These are phyloP conservation scores for Pisolithus thermaeus DNA, from an alignment of 1,284 basidiomycete species.

Conservation along the genomic window DNA sequence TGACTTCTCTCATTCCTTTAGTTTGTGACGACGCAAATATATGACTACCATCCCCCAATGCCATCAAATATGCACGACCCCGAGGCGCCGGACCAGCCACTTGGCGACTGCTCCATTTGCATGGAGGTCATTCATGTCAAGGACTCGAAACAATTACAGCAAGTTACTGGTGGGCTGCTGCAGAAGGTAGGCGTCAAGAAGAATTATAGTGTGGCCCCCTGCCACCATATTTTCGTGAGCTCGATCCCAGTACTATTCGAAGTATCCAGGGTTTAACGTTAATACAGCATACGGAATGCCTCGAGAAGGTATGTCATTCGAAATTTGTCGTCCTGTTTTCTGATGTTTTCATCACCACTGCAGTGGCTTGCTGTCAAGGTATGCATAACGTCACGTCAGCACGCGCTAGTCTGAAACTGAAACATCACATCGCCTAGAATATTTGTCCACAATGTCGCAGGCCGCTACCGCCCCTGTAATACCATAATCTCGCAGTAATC, in stretches of 20 bases:
- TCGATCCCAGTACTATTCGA: background rate
- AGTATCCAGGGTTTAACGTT: constrained; percentile 2
- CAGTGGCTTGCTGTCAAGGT: constrained; percentile 91
- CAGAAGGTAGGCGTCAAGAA: constrained; percentile 42
- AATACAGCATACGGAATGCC: constrained; percentile 73
- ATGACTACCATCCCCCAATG: constrained; percentile 82
- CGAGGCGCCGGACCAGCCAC: constrained; percentile 64
- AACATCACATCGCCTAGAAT: background rate
- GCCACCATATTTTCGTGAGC: constrained; percentile 83
- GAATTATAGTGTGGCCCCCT: constrained; percentile 81
- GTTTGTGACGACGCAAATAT: constrained; percentile 59
- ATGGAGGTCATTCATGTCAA: constrained; percentile 81
- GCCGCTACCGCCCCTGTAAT: constrained; percentile 67
- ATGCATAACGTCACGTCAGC: constrained; percentile 6
- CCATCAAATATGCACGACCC: constrained; percentile 53
- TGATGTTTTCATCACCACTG: constrained; percentile 3
- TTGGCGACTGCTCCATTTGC: constrained; percentile 86
- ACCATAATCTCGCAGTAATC: background rate
- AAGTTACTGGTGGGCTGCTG: constrained; percentile 29
- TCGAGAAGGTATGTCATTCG: constrained; percentile 54
- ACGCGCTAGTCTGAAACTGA: background rate
- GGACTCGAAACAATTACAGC: constrained; percentile 30
- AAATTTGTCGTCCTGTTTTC: background rate
- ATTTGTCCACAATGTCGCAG: constrained; percentile 87
- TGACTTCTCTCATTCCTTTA: constrained; percentile 25